Evolutionary conservation across 257 asterid genomes (phyloP).

Genomic region (Knoxia roxburghii): DNA sequence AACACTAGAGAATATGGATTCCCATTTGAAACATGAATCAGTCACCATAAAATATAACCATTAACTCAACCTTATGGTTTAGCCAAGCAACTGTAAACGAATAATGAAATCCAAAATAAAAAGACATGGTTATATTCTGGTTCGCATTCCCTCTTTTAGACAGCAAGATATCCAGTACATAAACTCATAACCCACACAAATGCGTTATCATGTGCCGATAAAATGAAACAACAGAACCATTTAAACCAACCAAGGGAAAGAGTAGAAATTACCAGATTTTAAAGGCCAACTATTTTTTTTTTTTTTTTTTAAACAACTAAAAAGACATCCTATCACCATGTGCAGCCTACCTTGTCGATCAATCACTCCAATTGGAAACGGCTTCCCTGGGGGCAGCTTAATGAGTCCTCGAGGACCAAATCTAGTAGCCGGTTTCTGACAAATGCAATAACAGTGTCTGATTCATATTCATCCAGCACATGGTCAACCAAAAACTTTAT

Average conservation of each 20-base stretch:
- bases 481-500: slow-evolving; percentile 12
- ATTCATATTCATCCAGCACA: slow-evolving; percentile 23
- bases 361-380: slow-evolving; percentile 70
- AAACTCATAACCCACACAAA: no score
- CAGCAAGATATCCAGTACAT: no score
- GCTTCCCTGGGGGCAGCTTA: slow-evolving; percentile 47
- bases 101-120: no score
- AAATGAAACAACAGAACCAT: no score
- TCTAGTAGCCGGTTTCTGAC: slow-evolving; percentile 34
- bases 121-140: no score
- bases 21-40: background rate
- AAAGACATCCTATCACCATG: background rate
- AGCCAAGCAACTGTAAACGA: background rate
- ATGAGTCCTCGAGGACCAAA: slow-evolving; percentile 73
- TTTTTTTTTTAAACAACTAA: no score
- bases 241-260: no score
- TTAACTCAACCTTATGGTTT: background rate
- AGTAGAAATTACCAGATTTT: no score
- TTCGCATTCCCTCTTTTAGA: no score
- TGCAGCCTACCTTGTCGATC: slow-evolving; percentile 44
- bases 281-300: no score
- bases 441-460: background rate
- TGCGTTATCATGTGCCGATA: no score
- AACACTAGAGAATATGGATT: no score
- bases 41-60: background rate